A percentile compares a stretch with the other conserved stretches of the same genome.
Evolutionary conservation across 345 rosid genomes (phyloP).

Genomic region (Eucalyptus tenuipes): DNA sequence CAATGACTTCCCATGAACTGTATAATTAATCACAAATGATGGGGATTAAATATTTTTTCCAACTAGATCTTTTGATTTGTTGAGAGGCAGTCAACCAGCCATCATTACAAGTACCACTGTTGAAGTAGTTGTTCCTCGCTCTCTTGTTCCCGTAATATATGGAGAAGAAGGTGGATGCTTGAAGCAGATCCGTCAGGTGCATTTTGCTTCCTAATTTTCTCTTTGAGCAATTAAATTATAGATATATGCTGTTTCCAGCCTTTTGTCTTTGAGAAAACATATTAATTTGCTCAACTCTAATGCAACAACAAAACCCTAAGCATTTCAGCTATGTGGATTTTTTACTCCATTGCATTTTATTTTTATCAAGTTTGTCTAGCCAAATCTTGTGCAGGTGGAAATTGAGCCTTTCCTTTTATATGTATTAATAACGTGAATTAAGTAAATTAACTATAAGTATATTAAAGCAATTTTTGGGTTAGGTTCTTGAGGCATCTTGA

Average conservation of each 20-base stretch:
- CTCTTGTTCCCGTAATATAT: slow-evolving; percentile 45
- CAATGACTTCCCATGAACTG: neutral
- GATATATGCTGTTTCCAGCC: neutral
- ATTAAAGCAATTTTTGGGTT: neutral
- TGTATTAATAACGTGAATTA: neutral
- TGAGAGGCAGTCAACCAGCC: slow-evolving; percentile 23
- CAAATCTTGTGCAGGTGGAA: neutral
- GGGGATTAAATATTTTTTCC: neutral
- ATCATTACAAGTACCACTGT: slow-evolving; percentile 57
- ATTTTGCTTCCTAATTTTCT: neutral
- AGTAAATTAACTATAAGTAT: neutral
- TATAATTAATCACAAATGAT: neutral
- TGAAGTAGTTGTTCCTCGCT: slow-evolving; percentile 70
- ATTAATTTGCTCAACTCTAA: neutral
- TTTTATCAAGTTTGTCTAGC: neutral
- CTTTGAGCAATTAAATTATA: neutral
- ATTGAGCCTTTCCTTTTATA: neutral
- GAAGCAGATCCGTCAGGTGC: slow-evolving; percentile 63
- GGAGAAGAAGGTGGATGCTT: slow-evolving; percentile 75
- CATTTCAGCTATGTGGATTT: neutral
- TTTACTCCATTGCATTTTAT: neutral
- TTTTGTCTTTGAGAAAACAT: neutral
- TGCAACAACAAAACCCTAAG: neutral
- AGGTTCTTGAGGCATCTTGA: neutral
- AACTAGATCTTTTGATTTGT: neutral